Conservation (phyloP, 2,329 filamentous ascomycete species). For the Fusarium scirpi region DNA sequence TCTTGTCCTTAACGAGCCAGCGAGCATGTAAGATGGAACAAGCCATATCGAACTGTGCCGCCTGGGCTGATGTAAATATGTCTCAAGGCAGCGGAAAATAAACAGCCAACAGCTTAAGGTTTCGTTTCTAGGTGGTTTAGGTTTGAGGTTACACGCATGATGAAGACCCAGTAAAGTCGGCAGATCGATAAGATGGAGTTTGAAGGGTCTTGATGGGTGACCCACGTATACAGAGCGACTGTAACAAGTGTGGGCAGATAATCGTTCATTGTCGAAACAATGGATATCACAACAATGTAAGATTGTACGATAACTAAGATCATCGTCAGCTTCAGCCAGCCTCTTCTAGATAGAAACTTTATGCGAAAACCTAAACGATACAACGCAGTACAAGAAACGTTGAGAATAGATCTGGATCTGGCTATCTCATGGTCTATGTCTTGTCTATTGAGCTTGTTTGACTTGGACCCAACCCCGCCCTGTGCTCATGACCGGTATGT, state of each 20-base stretch:
- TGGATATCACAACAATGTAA: background rate
- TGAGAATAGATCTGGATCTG: background rate
- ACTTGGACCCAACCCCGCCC: constrained; percentile 37
- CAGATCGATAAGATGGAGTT: constrained; percentile 31
- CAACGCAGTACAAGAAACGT: background rate
- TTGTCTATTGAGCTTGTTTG: constrained; percentile 30
- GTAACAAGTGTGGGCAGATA: background rate
- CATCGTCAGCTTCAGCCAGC: constrained; percentile 6
- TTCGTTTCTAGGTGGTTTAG: constrained; percentile 5
- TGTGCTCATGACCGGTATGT: constrained; percentile 45
- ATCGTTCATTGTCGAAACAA: constrained; percentile 2
- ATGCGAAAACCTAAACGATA: background rate
- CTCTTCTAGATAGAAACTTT: background rate
- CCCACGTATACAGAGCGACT: constrained; percentile 5
- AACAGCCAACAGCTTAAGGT: background rate
- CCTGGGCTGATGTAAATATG: background rate
- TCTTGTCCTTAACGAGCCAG: background rate
- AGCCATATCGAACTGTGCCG: background rate
- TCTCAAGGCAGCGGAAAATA: background rate
- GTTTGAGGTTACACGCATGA: constrained; percentile 8
- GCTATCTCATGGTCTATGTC: background rate
- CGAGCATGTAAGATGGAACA: background rate
- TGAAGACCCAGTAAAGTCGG: constrained; percentile 23
- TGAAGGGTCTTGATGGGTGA: constrained; percentile 15
- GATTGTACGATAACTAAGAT: background rate